Conservation (phyloP, 1,139 yeast genomes). For the Wickerhamomyces sp. region DNA sequence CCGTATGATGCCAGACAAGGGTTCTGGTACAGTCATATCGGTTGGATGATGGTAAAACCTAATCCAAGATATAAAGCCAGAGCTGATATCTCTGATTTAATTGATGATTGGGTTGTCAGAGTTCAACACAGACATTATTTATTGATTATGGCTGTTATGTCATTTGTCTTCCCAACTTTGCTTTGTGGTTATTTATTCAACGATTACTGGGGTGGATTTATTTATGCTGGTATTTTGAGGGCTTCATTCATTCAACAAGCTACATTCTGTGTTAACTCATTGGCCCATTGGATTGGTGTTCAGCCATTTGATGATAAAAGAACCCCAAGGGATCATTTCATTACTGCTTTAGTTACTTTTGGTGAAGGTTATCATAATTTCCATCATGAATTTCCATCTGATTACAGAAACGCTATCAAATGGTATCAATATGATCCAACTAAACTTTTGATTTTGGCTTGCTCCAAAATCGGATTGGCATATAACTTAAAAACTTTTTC, state of each 20-base stretch:
- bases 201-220: slow-evolving; percentile 88
- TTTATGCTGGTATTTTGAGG: slow-evolving; percentile 86
- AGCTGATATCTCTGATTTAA: slow-evolving; percentile 91
- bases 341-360: slow-evolving; percentile 92
- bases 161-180: slow-evolving; percentile 68
- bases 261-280: slow-evolving; percentile 95
- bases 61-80: slow-evolving; percentile 95
- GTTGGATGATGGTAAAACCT: slow-evolving; percentile 94
- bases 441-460: slow-evolving; percentile 66
- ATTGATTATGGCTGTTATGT: slow-evolving; percentile 57
- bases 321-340: slow-evolving; percentile 93
- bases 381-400: slow-evolving; percentile 99
- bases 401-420: slow-evolving; percentile 93
- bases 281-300: slow-evolving; percentile 97
- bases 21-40: slow-evolving; percentile 93
- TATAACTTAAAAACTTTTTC: slow-evolving; percentile 90
- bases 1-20: slow-evolving; percentile 97
- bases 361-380: slow-evolving; percentile 99
- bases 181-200: slow-evolving; percentile 80
- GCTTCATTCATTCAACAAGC: slow-evolving; percentile 90
- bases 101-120: slow-evolving; percentile 84
- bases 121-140: slow-evolving; percentile 93
- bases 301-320: slow-evolving; percentile 98
- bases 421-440: slow-evolving; percentile 99
- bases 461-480: slow-evolving; percentile 79